phyloP scores from a whole-genome alignment of 371 early-diverging fungal genomes.

The Circinella minor region DNA sequence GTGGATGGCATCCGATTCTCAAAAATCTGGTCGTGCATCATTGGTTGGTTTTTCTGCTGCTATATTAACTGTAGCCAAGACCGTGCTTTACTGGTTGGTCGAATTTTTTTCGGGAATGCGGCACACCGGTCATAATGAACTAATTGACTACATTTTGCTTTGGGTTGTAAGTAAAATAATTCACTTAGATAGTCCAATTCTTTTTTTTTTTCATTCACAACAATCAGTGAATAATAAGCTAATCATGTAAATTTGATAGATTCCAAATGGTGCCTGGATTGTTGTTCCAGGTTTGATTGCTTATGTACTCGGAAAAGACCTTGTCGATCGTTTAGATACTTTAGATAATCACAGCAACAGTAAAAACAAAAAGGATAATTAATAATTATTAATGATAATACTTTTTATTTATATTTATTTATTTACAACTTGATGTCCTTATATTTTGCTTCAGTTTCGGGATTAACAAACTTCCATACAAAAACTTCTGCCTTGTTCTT shows the following conservation, averaged over 20 bases:
- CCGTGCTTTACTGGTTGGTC: slow-evolving; percentile 39
- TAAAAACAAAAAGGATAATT: not conserved
- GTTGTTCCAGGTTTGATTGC: slow-evolving; percentile 32
- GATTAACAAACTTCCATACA: slow-evolving; percentile 31
- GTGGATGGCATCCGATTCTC: slow-evolving; percentile 14
- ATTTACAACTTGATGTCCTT: slow-evolving; percentile 18
- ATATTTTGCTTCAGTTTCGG: slow-evolving; percentile 20
- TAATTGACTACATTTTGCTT: slow-evolving; percentile 21
- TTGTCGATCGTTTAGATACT: slow-evolving; percentile 23
- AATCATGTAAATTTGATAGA: slow-evolving; percentile 14
- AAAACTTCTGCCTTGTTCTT: slow-evolving; percentile 22
- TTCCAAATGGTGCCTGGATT: slow-evolving; percentile 48
- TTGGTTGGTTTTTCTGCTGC: slow-evolving; percentile 40
- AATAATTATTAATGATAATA: not conserved
- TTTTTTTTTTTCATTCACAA: not conserved
- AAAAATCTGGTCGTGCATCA: slow-evolving; percentile 26
- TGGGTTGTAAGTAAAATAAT: slow-evolving; percentile 36
- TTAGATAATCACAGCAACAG: not conserved
- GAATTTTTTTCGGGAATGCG: slow-evolving; percentile 38
- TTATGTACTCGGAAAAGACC: slow-evolving; percentile 28
- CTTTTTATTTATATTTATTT: slow-evolving; percentile 7
- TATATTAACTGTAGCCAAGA: slow-evolving; percentile 38
- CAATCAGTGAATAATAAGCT: not conserved
- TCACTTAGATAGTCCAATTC: no score
- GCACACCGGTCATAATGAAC: slow-evolving; percentile 39